Evolutionary conservation across 2,329 filamentous ascomycete genomes (phyloP).

Genomic region (Beauveria pseudobassiana): DNA sequence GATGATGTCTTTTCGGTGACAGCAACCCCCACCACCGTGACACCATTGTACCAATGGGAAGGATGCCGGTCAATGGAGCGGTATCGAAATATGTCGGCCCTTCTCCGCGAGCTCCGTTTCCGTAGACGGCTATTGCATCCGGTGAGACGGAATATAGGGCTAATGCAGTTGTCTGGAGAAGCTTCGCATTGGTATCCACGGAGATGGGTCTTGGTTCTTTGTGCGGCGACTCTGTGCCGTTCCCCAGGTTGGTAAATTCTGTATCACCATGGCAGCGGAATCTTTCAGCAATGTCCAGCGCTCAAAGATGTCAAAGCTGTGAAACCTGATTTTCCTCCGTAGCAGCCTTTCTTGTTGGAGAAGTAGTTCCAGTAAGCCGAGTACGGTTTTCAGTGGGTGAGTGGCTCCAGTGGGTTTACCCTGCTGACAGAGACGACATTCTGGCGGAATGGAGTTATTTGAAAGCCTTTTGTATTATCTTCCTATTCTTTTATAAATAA

Average conservation of each 20-base stretch:
- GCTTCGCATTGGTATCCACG: background rate
- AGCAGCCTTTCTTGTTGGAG: no score
- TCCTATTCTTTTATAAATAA: no score
- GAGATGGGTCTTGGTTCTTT: background rate
- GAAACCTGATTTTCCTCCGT: no score
- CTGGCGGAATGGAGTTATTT: no score
- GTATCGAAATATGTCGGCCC: background rate
- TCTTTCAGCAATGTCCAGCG: no score
- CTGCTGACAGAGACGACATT: no score
- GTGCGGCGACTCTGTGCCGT: background rate
- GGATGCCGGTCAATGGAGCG: background rate
- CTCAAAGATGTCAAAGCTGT: no score
- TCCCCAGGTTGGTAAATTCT: background rate
- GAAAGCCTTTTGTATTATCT: no score
- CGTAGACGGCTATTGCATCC: background rate
- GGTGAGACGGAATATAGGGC: background rate
- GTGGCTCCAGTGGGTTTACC: no score
- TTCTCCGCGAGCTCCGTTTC: background rate
- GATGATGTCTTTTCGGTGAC: background rate
- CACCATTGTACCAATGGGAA: background rate
- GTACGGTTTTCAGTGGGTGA: no score
- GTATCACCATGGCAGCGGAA: background rate
- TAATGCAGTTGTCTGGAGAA: background rate
- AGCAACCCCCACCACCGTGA: no score
- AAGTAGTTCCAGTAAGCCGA: no score